Conservation (phyloP, 2,329 filamentous ascomycete species). For the Ramularia collo-cygni region DNA sequence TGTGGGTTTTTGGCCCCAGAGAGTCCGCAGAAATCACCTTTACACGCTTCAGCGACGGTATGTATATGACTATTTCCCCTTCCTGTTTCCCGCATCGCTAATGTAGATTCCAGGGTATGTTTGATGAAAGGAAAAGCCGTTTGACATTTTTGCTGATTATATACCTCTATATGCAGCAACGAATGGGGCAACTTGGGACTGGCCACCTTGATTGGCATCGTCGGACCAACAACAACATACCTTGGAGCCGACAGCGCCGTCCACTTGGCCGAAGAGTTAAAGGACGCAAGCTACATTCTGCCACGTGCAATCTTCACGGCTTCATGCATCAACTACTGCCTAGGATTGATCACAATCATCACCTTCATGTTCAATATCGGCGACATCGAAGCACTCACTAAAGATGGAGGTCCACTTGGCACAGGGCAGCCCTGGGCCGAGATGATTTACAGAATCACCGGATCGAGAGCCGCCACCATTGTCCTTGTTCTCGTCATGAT, state of each 20-base stretch:
- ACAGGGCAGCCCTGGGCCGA: conserved; percentile 23
- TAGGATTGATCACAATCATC: conserved; percentile 25
- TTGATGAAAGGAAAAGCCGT: too few species aligned
- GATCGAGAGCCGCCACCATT: conserved; percentile 21
- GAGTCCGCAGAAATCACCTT: conserved; percentile 18
- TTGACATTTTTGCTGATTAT: too few species aligned
- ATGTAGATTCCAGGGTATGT: too few species aligned
- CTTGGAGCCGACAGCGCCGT: conserved; percentile 34
- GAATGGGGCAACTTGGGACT: conserved; percentile 21
- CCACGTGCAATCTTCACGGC: conserved; percentile 28
- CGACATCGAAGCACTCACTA: conserved; percentile 10
- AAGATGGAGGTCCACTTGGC: too few species aligned
- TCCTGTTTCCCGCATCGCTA: too few species aligned
- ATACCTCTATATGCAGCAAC: too few species aligned
- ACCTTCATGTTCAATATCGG: conserved; percentile 27
- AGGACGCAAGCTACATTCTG: conserved; percentile 24
- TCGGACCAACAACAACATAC: conserved; percentile 31
- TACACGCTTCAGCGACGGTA: conserved; percentile 20
- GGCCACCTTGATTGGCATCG: conserved; percentile 23
- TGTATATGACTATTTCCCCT: too few species aligned
- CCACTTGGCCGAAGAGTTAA: conserved; percentile 31
- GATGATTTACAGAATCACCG: conserved; percentile 21
- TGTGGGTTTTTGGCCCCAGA: conserved; percentile 24
- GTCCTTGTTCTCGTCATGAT: conserved; percentile 21
- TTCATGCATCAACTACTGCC: conserved; percentile 25